Evolutionary conservation across 2,329 filamentous ascomycete species (phyloP).

Genomic region (Sodiomyces alkalinus): DNA sequence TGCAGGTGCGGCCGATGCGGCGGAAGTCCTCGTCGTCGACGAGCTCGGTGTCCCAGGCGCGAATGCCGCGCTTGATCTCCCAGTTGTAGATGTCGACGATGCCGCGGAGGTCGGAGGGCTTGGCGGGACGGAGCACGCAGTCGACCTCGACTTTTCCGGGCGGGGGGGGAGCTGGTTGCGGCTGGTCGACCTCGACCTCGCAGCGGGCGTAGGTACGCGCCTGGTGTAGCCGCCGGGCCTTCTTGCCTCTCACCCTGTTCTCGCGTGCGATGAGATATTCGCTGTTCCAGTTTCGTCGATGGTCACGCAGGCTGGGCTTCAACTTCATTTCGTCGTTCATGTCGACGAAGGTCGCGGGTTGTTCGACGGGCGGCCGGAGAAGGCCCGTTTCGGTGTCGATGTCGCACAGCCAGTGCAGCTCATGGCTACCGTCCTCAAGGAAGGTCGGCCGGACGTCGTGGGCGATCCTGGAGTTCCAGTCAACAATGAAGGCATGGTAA

Average conservation of each 20-base stretch:
- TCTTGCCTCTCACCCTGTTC: conserved; percentile 1
- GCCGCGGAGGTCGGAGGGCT: conserved; percentile 18
- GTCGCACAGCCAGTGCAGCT: conserved; percentile 14
- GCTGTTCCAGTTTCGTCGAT: conserved; percentile 11
- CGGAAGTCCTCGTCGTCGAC: conserved; percentile 13
- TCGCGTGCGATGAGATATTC: conserved; percentile 5
- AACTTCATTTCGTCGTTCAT: conserved; percentile 4
- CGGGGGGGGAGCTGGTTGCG: neutral
- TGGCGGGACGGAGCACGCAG: conserved; percentile 27
- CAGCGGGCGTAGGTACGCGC: too few relatives aligned
- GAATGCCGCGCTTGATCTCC: conserved; percentile 19
- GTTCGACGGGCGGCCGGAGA: conserved; percentile 16
- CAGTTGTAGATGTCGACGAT: conserved; percentile 29
- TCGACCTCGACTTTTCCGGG: conserved; percentile 1
- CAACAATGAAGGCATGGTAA: neutral
- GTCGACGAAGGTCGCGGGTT: conserved; percentile 15
- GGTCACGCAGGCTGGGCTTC: too few relatives aligned
- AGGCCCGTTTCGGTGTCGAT: conserved; percentile 21
- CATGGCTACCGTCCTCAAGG: conserved; percentile 2
- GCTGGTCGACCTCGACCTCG: neutral
- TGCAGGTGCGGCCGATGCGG: conserved; percentile 16
- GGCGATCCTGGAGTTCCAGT: neutral
- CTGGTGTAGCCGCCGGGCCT: too few relatives aligned
- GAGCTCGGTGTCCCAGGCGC: conserved; percentile 14
- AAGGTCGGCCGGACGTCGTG: neutral